Percentiles rank a stretch among this genome's conserved stretches.
Conservation (phyloP, 352 stramenopile genomes). For the Globisporangium irregulare region DNA sequence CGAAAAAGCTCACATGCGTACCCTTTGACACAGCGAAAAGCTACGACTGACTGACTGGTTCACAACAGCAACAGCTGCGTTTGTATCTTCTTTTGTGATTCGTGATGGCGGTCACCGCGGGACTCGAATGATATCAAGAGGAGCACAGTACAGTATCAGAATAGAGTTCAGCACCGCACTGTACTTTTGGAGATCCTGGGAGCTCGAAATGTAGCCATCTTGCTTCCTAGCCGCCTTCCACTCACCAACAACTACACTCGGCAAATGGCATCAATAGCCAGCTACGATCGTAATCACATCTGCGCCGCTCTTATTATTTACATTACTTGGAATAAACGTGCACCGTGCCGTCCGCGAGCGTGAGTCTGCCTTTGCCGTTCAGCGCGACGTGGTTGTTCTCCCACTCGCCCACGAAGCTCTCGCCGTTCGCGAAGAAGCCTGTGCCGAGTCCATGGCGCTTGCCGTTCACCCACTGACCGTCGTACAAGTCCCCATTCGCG, state of each 20-base stretch:
- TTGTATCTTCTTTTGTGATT: not conserved
- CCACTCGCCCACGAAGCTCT: conserved; percentile 74
- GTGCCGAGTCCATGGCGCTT: conserved; percentile 72
- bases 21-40: not conserved
- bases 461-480: conserved; percentile 77
- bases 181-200: not conserved
- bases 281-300: not conserved
- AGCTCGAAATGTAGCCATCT: not conserved
- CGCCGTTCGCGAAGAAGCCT: conserved; percentile 69
- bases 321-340: conserved; percentile 57
- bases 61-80: not conserved
- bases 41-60: not conserved
- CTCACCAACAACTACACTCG: not conserved
- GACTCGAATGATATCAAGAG: not conserved
- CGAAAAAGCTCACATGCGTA: not conserved
- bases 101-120: not conserved
- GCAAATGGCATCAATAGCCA: not conserved
- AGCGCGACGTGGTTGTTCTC: conserved; percentile 83
- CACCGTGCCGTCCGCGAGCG: conserved; percentile 65
- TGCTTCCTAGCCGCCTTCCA: not conserved
- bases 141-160: not conserved
- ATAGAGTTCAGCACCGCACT: not conserved
- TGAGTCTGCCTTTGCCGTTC: conserved; percentile 64
- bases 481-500: conserved; percentile 80
- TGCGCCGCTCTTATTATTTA: not conserved